phyloP scores from a whole-genome alignment of 1,284 basidiomycete species.

The Marasmius sp. region DNA sequence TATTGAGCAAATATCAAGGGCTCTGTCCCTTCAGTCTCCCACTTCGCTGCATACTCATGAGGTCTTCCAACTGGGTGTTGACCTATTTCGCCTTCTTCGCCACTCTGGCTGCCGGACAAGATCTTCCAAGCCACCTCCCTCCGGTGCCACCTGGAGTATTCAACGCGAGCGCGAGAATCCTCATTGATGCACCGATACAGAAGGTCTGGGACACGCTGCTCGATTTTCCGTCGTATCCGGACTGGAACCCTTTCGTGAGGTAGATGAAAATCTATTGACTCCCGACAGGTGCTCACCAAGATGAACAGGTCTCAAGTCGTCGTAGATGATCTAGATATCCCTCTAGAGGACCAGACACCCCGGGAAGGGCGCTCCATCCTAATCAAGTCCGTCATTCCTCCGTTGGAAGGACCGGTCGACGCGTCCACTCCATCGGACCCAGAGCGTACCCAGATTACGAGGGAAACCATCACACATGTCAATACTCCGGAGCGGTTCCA shows the following conservation, averaged over 20 bases:
- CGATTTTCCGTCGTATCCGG: constrained; percentile 29
- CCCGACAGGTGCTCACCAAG: not conserved
- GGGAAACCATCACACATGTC: constrained; percentile 29
- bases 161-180: constrained; percentile 22
- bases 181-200: constrained; percentile 26
- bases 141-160: constrained; percentile 22
- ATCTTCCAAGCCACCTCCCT: constrained; percentile 17
- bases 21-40: too few species aligned
- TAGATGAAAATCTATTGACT: constrained; percentile 1
- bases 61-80: too few species aligned
- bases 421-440: constrained; percentile 24
- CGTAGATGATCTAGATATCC: constrained; percentile 23
- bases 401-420: constrained; percentile 26
- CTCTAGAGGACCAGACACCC: constrained; percentile 21
- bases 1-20: too few species aligned
- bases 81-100: not conserved
- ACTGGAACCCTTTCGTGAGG: constrained; percentile 33
- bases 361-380: constrained; percentile 21
- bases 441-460: constrained; percentile 23
- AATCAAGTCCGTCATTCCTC: constrained; percentile 29
- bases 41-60: too few species aligned
- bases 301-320: constrained; percentile 26
- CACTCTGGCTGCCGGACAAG: not conserved
- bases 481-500: constrained; percentile 18
- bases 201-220: constrained; percentile 24